Base-by-base conservation (phyloP, 495 filamentous ascomycete species). In the Hypoxylon subgilvum region DNA sequence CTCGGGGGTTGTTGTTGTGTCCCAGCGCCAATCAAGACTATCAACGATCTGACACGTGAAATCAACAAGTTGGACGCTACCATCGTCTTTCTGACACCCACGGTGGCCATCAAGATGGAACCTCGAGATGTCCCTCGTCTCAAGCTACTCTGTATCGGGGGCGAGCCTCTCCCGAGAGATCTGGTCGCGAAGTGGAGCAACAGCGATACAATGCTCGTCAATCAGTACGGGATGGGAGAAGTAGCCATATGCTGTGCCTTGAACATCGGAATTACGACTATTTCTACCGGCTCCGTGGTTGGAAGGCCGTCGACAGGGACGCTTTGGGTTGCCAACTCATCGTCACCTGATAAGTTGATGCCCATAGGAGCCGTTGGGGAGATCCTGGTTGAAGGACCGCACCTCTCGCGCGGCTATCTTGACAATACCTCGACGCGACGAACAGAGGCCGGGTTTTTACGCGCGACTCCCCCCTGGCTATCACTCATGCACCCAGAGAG, bases 121-220 rank as follows among this genome's bases (percentile, higher is more conserved):
- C 64, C 75, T 0, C 68, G 75, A 42, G 71, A 78, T 10, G 71
- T 82, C 12, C 65, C 77, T 23, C 72, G 61, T 0, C 68, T 84
- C 9, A 72, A 67, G 40, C 76, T 68, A 12, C 65, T 83, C 1
- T 73, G 76, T 13, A 70, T 82, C 0, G 79, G 72, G 9, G 82
- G 81, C 4, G 55, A 59, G 18, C 39, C 47, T 32, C 54, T 58
- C 12, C 54, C 44, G 10, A 51, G 51, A 23, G 54, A 51, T 5
- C 45, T 50, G 4, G 45, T 52, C 22, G 47, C 14, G 0, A 60
- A 52, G 34, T 60, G 56, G 56, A 9, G 14, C 6, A 5, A 21
- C n/a, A 47, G 41, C 34, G 28, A 32, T 13, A 52, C 47, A 1
- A 41, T n/a, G 8, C 13, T 60, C 9, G 35, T 52, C 2, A 53